phyloP scores from a whole-genome alignment of 2,329 filamentous ascomycete genomes.

The Endocalyx cinctus region DNA sequence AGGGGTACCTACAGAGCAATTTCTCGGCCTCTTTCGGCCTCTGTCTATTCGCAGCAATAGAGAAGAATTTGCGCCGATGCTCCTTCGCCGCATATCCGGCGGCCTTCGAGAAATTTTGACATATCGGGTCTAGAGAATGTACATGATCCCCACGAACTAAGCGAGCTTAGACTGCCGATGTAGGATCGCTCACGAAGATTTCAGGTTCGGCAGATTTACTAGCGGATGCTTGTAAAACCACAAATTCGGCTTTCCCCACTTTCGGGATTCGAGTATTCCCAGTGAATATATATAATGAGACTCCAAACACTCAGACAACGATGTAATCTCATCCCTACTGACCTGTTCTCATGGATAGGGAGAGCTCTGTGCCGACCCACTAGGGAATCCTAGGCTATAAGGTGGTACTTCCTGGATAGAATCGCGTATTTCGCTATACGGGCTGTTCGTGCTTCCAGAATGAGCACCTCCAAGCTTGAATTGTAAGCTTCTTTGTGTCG shows the following conservation, averaged over 20 bases:
- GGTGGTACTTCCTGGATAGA: constrained; percentile 45
- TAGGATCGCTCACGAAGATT: constrained; percentile 2
- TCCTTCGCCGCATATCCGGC: constrained; percentile 46
- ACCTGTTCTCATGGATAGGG: constrained; percentile 53
- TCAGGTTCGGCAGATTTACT: constrained; percentile 8
- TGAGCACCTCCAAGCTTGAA: no score
- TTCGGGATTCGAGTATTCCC: constrained; percentile 54
- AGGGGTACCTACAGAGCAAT: constrained; percentile 51
- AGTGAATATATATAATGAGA: constrained; percentile 44
- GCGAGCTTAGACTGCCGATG: constrained; percentile 34
- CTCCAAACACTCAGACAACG: constrained; percentile 46
- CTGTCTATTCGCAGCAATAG: constrained; percentile 48
- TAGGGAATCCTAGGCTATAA: constrained; percentile 53
- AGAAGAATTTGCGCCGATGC: constrained; percentile 46
- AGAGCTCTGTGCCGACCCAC: constrained; percentile 44
- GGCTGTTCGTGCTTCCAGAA: no score
- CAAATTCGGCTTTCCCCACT: constrained; percentile 30
- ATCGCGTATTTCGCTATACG: constrained; percentile 37
- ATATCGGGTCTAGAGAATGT: constrained; percentile 45
- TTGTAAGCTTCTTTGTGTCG: constrained; percentile 33
- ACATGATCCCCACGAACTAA: constrained; percentile 51
- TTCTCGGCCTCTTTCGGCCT: constrained; percentile 52
- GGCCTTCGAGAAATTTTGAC: constrained; percentile 41
- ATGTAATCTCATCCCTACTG: constrained; percentile 47
- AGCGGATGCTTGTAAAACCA: constrained; percentile 38